Conservation (phyloP, 2,329 filamentous ascomycete species). For the Fusarium zealandicum region DNA sequence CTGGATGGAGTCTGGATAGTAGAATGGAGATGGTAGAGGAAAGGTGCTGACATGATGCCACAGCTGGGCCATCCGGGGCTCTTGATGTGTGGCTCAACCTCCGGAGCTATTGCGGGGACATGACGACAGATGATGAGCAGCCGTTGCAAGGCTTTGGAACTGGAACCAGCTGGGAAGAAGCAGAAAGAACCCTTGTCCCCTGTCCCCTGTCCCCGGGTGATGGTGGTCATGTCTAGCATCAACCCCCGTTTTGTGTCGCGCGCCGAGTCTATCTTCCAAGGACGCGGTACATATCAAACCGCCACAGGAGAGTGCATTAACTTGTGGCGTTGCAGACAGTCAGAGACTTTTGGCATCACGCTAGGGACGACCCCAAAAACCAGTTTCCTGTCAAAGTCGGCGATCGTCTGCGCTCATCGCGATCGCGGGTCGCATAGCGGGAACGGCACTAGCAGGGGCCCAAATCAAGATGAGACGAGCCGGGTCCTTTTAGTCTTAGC, state of each 20-base stretch:
- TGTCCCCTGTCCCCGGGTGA: no score
- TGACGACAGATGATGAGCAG: slow-evolving; percentile 35
- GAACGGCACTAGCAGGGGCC: slow-evolving; percentile 24
- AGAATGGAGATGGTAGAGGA: slow-evolving; percentile 21
- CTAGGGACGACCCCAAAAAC: not conserved
- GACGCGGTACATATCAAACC: no score
- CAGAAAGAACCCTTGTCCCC: not conserved
- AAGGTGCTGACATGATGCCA: slow-evolving; percentile 20
- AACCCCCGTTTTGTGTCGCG: no score
- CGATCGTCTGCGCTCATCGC: slow-evolving; percentile 29
- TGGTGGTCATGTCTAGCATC: no score
- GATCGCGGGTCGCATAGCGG: slow-evolving; percentile 19
- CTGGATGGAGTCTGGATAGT: slow-evolving; percentile 12
- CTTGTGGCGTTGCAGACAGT: not conserved
- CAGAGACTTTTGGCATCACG: not conserved
- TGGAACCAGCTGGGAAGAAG: not conserved
- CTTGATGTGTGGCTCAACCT: slow-evolving; percentile 31
- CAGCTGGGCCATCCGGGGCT: slow-evolving; percentile 16
- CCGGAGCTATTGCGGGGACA: slow-evolving; percentile 33
- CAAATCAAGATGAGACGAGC: slow-evolving; percentile 25
- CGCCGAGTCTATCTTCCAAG: no score
- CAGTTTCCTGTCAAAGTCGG: not conserved
- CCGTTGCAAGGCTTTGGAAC: not conserved
- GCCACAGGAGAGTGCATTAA: no score
- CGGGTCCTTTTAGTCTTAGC: not conserved